phyloP scores from a whole-genome alignment of 2,329 filamentous ascomycete genomes.

The Chaetomiaceae sp. region DNA sequence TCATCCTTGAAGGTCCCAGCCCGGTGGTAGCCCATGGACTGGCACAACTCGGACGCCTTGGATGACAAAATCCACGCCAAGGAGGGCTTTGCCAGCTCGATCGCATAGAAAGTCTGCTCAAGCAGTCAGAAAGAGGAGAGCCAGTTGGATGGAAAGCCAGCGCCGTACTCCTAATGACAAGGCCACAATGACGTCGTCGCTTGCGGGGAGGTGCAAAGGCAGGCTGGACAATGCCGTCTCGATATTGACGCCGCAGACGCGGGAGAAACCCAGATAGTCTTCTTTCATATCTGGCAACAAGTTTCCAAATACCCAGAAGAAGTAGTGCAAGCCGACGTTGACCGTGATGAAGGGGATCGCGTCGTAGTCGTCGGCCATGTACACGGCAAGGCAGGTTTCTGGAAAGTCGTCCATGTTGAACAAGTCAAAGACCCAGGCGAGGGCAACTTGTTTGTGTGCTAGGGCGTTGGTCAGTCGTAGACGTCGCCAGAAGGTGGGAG shows the following conservation, averaged over 20 bases:
- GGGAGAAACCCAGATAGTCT: constrained; percentile 32
- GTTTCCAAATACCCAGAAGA: constrained; percentile 43
- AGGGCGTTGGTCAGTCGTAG: background rate
- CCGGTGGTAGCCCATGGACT: constrained; percentile 58
- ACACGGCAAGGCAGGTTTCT: constrained; percentile 44
- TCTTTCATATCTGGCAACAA: constrained; percentile 28
- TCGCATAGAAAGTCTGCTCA: constrained; percentile 51
- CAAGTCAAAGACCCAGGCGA: constrained; percentile 38
- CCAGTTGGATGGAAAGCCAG: background rate
- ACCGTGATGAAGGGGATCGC: constrained; percentile 46
- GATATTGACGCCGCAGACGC: constrained; percentile 42
- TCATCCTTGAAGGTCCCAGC: constrained; percentile 27
- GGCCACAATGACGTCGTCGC: constrained; percentile 50
- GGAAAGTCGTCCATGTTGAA: constrained; percentile 46
- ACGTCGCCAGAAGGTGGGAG: background rate
- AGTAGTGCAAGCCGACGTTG: constrained; percentile 44
- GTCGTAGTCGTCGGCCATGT: constrained; percentile 47
- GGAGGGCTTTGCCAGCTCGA: constrained; percentile 57
- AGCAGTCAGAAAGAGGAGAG: background rate
- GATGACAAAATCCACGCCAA: constrained; percentile 59
- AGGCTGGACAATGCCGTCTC: constrained; percentile 47
- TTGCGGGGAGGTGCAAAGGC: constrained; percentile 52
- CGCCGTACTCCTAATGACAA: constrained; percentile 49
- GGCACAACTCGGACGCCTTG: constrained; percentile 55
- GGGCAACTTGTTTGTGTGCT: constrained; percentile 1